Percentiles rank a stretch among this genome's conserved stretches.
phyloP scores from a whole-genome alignment of 2,329 filamentous ascomycete species.

The Chaetomiaceae sp. region DNA sequence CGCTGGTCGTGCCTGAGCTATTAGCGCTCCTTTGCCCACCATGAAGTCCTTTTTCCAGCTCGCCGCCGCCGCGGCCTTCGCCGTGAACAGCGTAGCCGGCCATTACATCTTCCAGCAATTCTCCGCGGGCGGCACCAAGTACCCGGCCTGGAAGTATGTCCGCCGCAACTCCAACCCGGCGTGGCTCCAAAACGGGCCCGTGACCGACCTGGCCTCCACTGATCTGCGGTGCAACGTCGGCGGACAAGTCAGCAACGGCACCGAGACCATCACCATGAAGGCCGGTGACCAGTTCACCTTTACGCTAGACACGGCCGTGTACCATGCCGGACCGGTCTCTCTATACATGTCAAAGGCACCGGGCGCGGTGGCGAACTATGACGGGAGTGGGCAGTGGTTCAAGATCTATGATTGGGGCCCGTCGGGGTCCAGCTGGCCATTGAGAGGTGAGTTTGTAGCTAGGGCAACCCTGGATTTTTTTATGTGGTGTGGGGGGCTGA shows the following conservation, averaged over 20 bases:
- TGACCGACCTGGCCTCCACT: slow-evolving; percentile 37
- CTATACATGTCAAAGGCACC: slow-evolving; percentile 42
- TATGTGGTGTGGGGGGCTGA: background rate
- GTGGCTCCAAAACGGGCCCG: slow-evolving; percentile 41
- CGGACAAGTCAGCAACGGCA: slow-evolving; percentile 33
- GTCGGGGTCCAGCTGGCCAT: slow-evolving; percentile 23
- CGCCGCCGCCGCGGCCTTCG: slow-evolving; percentile 25
- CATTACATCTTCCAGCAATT: slow-evolving; percentile 43
- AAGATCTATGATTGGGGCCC: slow-evolving; percentile 38
- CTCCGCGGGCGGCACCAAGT: slow-evolving; percentile 32
- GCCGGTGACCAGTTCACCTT: slow-evolving; percentile 40
- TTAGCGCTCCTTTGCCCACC: no score
- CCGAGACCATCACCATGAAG: slow-evolving; percentile 35
- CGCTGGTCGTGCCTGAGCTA: no score
- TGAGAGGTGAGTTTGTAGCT: slow-evolving; percentile 20
- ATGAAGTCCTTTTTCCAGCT: slow-evolving; percentile 23
- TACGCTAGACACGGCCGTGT: slow-evolving; percentile 38
- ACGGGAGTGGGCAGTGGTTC: slow-evolving; percentile 41
- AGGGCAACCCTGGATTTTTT: background rate
- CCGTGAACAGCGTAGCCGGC: slow-evolving; percentile 31
- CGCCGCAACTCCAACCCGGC: slow-evolving; percentile 42
- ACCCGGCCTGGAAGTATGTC: slow-evolving; percentile 38
- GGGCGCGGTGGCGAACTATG: slow-evolving; percentile 34
- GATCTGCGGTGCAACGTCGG: slow-evolving; percentile 39
- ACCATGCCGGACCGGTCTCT: slow-evolving; percentile 40